Conservation (phyloP, 192 early-diverging fungal genomes). For the Linnemannia zychae region DNA sequence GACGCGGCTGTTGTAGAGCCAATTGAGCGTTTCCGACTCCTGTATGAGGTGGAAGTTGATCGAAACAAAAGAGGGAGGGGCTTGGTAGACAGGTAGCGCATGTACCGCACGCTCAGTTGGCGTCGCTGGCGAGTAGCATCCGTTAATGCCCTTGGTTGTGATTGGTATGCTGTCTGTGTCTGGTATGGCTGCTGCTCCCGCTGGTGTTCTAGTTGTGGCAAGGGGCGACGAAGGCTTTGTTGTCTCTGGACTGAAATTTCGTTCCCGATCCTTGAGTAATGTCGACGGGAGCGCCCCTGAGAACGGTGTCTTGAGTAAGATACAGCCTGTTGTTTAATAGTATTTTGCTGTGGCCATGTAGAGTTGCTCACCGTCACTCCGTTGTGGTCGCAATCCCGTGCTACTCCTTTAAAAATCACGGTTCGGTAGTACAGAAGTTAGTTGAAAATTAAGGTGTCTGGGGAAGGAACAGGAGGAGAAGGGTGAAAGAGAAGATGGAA, state of each 20-base stretch:
- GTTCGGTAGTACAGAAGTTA: neutral
- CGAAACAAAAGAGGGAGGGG: neutral
- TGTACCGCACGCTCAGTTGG: neutral
- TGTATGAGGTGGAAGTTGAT: neutral
- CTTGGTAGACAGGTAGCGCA: neutral
- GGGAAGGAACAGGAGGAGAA: neutral
- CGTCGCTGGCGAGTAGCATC: neutral
- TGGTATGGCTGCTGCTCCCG: neutral
- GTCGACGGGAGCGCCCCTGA: conserved; percentile 1
- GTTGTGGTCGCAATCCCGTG: neutral
- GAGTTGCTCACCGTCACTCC: neutral
- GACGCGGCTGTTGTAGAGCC: neutral
- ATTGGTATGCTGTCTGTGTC: neutral
- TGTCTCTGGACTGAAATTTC: neutral
- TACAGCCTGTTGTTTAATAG: neutral
- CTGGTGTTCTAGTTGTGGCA: neutral
- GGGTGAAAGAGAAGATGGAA: no score
- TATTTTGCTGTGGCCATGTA: neutral
- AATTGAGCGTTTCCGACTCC: neutral
- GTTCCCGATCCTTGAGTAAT: neutral
- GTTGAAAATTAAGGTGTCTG: neutral
- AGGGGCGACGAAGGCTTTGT: neutral
- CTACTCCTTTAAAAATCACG: neutral
- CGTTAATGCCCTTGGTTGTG: neutral
- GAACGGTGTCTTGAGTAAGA: neutral